Evolutionary conservation across 306 rosid genomes (phyloP).

Genomic region (Purshia tridentata): DNA sequence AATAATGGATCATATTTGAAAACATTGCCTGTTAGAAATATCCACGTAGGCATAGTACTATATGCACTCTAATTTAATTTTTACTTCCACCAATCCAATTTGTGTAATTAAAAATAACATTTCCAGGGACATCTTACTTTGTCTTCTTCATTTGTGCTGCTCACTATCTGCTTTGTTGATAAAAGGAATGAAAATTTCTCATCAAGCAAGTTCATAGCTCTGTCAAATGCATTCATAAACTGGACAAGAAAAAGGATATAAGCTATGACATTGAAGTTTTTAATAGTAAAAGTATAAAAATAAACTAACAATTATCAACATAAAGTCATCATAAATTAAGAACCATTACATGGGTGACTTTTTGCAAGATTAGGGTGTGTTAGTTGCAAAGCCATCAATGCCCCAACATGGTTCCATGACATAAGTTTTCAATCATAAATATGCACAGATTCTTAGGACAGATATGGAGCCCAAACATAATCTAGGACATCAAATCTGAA

Average conservation of each 20-base stretch:
- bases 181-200: constrained; percentile 71
- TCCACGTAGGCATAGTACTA: too few relatives aligned
- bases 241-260: constrained; percentile 39
- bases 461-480: not conserved
- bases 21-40: not conserved
- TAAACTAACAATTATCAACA: constrained; percentile 11
- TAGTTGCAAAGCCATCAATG: not conserved
- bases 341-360: constrained; percentile 13
- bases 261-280: not conserved
- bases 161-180: constrained; percentile 81
- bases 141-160: constrained; percentile 76
- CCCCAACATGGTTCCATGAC: not conserved
- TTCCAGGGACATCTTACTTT: constrained; percentile 47
- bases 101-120: not conserved
- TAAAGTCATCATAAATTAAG: constrained; percentile 4
- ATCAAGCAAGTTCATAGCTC: constrained; percentile 89
- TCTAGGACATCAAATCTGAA: not conserved
- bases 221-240: constrained; percentile 93
- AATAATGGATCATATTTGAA: not conserved
- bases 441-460: not conserved
- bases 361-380: constrained; percentile 11
- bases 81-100: not conserved
- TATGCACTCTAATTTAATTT: not conserved
- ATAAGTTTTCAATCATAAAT: not conserved
- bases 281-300: constrained; percentile 10